Conservation (phyloP, 768 basidiomycete species). For the Saitozyma sp. region DNA sequence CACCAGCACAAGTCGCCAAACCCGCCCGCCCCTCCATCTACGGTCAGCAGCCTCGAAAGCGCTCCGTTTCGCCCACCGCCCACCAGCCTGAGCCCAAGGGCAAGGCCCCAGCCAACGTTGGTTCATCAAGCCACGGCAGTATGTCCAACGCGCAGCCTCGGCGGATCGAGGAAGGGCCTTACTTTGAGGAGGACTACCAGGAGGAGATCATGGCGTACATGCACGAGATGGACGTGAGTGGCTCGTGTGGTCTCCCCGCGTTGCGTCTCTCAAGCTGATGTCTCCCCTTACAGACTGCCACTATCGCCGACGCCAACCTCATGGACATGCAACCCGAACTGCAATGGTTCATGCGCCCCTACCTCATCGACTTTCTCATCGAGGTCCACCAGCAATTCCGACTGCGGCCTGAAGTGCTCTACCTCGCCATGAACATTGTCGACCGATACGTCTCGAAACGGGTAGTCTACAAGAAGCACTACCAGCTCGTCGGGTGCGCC, state of each 20-base stretch:
- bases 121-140: neutral
- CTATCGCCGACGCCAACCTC: slow-evolving; percentile 86
- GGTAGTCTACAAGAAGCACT: slow-evolving; percentile 98
- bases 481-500: slow-evolving; percentile 97
- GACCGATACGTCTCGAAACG: slow-evolving; percentile 99
- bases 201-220: slow-evolving; percentile 91
- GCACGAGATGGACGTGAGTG: slow-evolving; percentile 96
- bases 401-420: slow-evolving; percentile 95
- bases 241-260: neutral
- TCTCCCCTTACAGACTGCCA: slow-evolving; percentile 62
- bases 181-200: slow-evolving; percentile 91
- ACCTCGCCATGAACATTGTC: slow-evolving; percentile 97
- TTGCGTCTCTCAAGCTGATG: neutral
- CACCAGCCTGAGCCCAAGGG: neutral
- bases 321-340: slow-evolving; percentile 99
- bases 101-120: neutral
- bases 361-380: slow-evolving; percentile 96
- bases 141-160: slow-evolving; percentile 7
- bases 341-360: slow-evolving; percentile 98
- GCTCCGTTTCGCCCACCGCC: slow-evolving; percentile 1
- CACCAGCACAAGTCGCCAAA: slow-evolving; percentile 1
- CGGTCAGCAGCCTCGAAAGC: neutral
- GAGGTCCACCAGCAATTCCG: slow-evolving; percentile 98
- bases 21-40: slow-evolving; percentile 1
- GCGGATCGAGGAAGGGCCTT: slow-evolving; percentile 52